Conservation (phyloP, 2,329 filamentous ascomycete genomes). For the Ustilaginoidea virens region DNA sequence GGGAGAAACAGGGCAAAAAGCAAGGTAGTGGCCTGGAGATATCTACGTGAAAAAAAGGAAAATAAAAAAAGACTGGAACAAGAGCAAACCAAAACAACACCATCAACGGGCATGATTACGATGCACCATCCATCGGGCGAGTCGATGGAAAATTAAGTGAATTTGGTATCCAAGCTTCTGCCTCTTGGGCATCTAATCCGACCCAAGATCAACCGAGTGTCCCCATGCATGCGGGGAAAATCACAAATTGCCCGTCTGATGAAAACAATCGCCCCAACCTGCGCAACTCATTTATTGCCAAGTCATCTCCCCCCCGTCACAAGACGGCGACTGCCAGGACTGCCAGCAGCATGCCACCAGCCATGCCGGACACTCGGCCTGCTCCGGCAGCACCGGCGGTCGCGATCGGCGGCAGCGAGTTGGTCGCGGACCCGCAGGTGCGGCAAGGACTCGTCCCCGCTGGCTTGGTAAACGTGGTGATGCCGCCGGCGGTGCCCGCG, state of each 20-base stretch:
- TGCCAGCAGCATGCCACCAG: conserved; percentile 7
- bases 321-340: conserved; percentile 9
- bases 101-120: no score
- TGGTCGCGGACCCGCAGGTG: conserved; percentile 5
- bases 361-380: conserved; percentile 5
- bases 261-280: neutral
- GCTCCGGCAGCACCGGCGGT: conserved; percentile 8
- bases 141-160: no score
- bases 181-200: no score
- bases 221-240: neutral
- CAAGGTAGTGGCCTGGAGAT: no score
- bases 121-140: no score
- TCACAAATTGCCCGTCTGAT: neutral
- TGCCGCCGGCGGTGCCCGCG: neutral
- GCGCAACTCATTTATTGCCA: neutral
- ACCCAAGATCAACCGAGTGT: no score
- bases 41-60: no score
- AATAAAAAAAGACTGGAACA: no score
- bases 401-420: conserved; percentile 5
- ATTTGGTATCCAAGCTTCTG: no score
- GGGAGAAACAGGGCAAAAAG: no score
- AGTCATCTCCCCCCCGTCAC: conserved; percentile 4
- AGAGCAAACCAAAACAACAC: no score
- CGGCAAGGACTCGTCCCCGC: conserved; percentile 4
- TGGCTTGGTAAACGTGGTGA: conserved; percentile 3